These are phyloP conservation scores for Geotrichum reessii DNA, from an alignment of 1,139 yeast genomes.

Conservation along the genomic window DNA sequence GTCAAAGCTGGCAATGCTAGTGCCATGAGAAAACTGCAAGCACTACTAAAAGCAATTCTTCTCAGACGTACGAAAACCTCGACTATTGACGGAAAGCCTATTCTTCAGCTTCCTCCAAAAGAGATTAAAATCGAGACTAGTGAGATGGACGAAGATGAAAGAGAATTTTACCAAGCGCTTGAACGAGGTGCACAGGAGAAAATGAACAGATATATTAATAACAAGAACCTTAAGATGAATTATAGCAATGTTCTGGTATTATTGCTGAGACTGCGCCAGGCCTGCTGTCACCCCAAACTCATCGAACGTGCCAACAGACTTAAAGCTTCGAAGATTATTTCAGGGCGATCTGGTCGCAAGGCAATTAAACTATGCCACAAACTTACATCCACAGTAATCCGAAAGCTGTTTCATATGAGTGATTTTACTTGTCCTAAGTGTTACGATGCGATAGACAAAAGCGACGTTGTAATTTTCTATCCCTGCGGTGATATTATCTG, in stretches of 20 bases:
- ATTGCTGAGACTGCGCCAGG: constrained; percentile 77
- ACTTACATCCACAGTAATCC: constrained; percentile 22
- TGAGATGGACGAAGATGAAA: constrained; percentile 50
- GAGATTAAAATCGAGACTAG: constrained; percentile 46
- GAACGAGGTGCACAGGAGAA: constrained; percentile 54
- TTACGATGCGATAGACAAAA: constrained; percentile 50
- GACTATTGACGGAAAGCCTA: constrained; percentile 71
- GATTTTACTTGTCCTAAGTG: constrained; percentile 63
- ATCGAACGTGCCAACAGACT: constrained; percentile 54
- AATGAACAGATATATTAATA: constrained; percentile 50
- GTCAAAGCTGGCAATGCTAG: constrained; percentile 36
- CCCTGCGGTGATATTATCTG: constrained; percentile 36
- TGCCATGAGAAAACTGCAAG: constrained; percentile 63
- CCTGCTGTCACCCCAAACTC: constrained; percentile 78
- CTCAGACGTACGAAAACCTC: constrained; percentile 74
- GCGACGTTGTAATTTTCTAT: constrained; percentile 35
- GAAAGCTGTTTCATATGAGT: constrained; percentile 23
- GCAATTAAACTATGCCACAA: constrained; percentile 22
- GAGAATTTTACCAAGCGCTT: constrained; percentile 50
- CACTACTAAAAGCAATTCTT: constrained; percentile 67
- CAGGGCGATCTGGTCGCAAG: constrained; percentile 20
- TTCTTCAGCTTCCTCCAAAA: constrained; percentile 63
- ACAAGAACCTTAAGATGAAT: constrained; percentile 32
- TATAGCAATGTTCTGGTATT: constrained; percentile 64
- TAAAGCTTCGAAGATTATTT: constrained; percentile 13